Evolutionary conservation across 148 eudicot genomes (phyloP).

Genomic region (Talinum fruticosum): DNA sequence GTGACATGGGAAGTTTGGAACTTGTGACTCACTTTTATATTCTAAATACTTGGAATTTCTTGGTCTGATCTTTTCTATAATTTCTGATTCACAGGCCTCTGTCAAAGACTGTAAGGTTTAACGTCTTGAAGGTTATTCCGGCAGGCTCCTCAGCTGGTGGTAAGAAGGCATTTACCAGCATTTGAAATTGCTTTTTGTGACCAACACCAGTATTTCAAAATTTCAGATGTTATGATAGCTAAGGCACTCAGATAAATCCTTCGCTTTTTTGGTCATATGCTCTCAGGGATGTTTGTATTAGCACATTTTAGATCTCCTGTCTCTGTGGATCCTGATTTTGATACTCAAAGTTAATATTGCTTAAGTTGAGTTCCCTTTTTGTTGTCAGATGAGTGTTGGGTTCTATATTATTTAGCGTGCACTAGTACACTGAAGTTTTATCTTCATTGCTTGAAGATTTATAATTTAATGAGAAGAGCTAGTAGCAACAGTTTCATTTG

Average conservation of each 20-base stretch:
- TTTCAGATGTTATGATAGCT: not conserved
- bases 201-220: not conserved
- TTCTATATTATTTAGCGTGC: not conserved
- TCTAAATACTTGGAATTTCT: not conserved
- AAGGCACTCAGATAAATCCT: slow-evolving; percentile 11
- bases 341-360: not conserved
- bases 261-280: slow-evolving; percentile 15
- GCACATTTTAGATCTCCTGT: slow-evolving; percentile 8
- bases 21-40: too few relatives aligned
- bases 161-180: slow-evolving; percentile 53
- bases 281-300: slow-evolving; percentile 16
- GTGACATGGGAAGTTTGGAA: not conserved
- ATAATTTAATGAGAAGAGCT: too few relatives aligned
- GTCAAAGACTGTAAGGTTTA: slow-evolving; percentile 61
- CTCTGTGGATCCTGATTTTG: slow-evolving; percentile 7
- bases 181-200: slow-evolving; percentile 24
- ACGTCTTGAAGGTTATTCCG: slow-evolving; percentile 61
- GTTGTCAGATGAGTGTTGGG: not conserved
- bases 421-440: not conserved
- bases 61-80: not conserved
- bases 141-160: slow-evolving; percentile 52
- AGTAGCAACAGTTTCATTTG: too few relatives aligned
- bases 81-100: slow-evolving; percentile 35
- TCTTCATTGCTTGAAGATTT: not conserved
- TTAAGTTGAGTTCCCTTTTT: not conserved